Evolutionary conservation across 208 protist species (phyloP), one percentile per base, ranked within the genome.

Genomic region (Acanthamoeba healyi): DNA sequence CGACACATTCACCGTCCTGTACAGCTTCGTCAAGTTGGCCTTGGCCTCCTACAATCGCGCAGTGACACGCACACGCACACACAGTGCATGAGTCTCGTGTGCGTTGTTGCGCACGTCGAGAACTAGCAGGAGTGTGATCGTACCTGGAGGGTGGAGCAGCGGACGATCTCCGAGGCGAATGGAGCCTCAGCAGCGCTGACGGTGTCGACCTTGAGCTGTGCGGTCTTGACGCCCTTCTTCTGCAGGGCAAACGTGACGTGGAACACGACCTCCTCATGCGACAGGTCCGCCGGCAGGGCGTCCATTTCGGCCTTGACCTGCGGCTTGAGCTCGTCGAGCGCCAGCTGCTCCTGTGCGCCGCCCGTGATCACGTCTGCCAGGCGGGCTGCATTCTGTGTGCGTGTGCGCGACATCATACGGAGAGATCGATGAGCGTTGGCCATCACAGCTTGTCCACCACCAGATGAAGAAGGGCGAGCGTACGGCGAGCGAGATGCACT

Each of bases 301-400:
- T 87, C 79, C 44, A 87, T 14, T 44, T 87, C 79, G 46, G 51
- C 51, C 79, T 63, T 87, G 12, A 87, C 51, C 79, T 87, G 46
- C 36, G 42, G 46, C 79, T 65, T 87, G 40, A 94, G 90, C 58
- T 56, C 51, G 5, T 94, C 92, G 15, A 94, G 49, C 40, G 40
- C 58, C n/a, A 94, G 29, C 58, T 94, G 42, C 56, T 94, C 77
- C 82, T 74, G 61, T 22, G 92, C 92, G 29, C 67, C 92, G 32
- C 92, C 92, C n/a, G 49, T 94, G 92, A 94, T 94, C n/a, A 91
- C 77, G n/a, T 88, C 36, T 12, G 92, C 46, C 54, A 94, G 81
- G 22, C 10, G 67, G 79, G 58, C 42, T 19, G 77, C 77, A 36
- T 87, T 79, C 67, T 77, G 32, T 51, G 4, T n/a, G 24, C 24